Evolutionary conservation across 176 grass and related monocot species (phyloP).

Genomic region (Otatea glauca): DNA sequence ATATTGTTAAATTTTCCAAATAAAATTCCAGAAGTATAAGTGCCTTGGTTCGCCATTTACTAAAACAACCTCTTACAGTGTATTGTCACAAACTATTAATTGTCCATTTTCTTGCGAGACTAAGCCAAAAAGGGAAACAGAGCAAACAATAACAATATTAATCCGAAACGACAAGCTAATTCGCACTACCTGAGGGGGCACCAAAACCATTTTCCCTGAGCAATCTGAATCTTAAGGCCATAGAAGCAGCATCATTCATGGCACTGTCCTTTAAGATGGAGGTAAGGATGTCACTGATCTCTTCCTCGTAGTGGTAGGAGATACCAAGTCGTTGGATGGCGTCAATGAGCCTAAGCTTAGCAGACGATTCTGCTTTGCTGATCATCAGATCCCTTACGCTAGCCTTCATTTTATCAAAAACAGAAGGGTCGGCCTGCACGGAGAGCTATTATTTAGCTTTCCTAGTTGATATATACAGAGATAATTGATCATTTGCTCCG

Average conservation of each 20-base stretch:
- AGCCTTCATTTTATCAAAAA: constrained; percentile 20
- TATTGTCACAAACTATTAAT: too few species aligned
- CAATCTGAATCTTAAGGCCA: constrained; percentile 53
- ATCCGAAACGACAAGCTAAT: too few species aligned
- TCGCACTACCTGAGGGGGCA: constrained; percentile 39
- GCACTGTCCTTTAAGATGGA: constrained; percentile 13
- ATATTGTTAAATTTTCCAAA: background rate
- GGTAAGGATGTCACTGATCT: constrained; percentile 38
- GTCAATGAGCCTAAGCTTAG: constrained; percentile 44
- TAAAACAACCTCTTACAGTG: too few species aligned
- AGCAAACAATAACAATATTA: too few species aligned
- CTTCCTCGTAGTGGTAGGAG: constrained; percentile 52
- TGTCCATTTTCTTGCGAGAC: too few species aligned
- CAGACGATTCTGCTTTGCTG: background rate
- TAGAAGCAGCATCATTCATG: constrained; percentile 7
- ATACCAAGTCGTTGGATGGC: constrained; percentile 52
- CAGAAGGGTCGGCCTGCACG: background rate
- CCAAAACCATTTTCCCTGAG: constrained; percentile 50
- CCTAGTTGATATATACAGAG: too few species aligned
- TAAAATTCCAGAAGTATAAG: too few species aligned
- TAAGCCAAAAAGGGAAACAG: too few species aligned
- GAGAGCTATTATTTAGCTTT: too few species aligned
- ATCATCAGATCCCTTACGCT: constrained; percentile 15
- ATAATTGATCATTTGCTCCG: too few species aligned
- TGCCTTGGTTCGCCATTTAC: too few species aligned